Base-by-base conservation (phyloP, 495 filamentous ascomycete genomes). In the Podospora pseudopauciseta region DNA sequence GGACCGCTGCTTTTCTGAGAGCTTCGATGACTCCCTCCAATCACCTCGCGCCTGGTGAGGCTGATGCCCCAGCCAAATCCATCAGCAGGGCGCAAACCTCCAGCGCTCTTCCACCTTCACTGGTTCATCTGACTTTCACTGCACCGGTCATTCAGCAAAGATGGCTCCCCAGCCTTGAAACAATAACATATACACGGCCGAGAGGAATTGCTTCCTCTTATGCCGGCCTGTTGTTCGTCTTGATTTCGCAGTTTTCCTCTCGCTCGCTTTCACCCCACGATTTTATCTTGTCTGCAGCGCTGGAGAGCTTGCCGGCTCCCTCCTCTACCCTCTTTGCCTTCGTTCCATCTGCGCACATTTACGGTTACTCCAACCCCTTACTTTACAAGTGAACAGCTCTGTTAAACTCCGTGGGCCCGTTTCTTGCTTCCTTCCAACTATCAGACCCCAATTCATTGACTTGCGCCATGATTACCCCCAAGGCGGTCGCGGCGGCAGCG, bases 91-190 rank as follows among this genome's bases (percentile, higher is more conserved):
- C 74, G 66, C 71, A 20, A 26, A 57, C 67, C 67, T 69, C 61
- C 61, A 68, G 63, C 56, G 67, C 65, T 71, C 67, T 53, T 71
- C 65, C 70, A 26, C 65, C 66, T 68, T 73, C 68, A 72, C 72
- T 70, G 65, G 76, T 63, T 66, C 78, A 78, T 80, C 78, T 80
- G 78, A 80, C 78, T 68, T 58, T 66, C 61, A 68, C 69, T 70
- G 65, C 64, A 71, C 57, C 67, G 74, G 72, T 77, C 73, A 75
- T 74, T 67, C 70, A 67, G 66, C 67, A 60, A 70, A 55, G 53
- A 73, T 72, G 71, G 65, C 70, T 28, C 44, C 72, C 59, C 54
- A 49, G 61, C 39, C 49, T 65, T 67, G 62, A 68, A 64, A 15
- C 59, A 26, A 53, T 60, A 6, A 59, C 68, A 28, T 28, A 34